Evolutionary conservation across 1,139 yeast genomes (phyloP), one percentile per base, ranked within the genome.

Genomic region (Geotrichum bryndzae): DNA sequence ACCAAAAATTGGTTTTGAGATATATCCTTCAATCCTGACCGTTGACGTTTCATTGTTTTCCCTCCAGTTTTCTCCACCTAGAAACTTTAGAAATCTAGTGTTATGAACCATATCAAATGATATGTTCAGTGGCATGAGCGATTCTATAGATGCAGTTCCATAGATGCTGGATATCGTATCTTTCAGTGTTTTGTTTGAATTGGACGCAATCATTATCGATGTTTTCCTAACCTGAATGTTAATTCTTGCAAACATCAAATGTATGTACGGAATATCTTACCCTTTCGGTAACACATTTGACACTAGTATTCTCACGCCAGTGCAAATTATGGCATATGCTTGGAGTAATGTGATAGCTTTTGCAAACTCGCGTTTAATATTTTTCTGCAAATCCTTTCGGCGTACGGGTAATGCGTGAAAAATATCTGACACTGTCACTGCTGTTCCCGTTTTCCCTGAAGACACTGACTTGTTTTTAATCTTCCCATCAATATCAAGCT

Each of bases 1-100:
- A 0, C 97, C 97, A 73, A 87, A 86, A 0, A 94, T 85, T 54
- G 86, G 84, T 65, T 85, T 83, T 0, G 97, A 90, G 2, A 92
- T 80, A 64, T 74, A 80, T 0, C 99, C 99, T 3, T 68, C 66
- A 0, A 87, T 67, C 7, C 64, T 63, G 4, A 85, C 73, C 2
- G 59, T 60, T 62, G 72, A 54, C 68, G 71, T 3, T 63, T 27
- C 25, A 5, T 31, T 13, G 10, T 33, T 53, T 13, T 41, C 31
- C n/a, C 45, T 35, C 33, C 66, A 18, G 22, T 18, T 50, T 50
- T 63, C 54, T 61, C 38, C 33, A 6, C 29, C n/a, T 48, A 31
- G 29, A 18, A 33, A 41, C 48, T 31, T 48, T 15, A 53, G 27
- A 41, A 53, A 38, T 25, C 57, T 25, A 53, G 45, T 15, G 33